Conservation (phyloP, 192 early-diverging fungal species). For the Umbelopsis sp. region DNA sequence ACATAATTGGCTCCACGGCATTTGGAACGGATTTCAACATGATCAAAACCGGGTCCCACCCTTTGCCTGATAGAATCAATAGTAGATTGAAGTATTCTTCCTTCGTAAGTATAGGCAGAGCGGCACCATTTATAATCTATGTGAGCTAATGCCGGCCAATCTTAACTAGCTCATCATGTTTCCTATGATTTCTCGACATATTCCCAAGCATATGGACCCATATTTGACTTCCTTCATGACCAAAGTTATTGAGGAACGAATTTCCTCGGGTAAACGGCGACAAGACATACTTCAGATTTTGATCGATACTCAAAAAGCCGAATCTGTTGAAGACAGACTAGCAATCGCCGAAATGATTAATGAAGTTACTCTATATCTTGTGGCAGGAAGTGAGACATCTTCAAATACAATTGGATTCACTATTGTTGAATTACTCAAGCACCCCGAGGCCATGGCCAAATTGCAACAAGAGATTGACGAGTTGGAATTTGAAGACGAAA, state of each 20-base stretch:
- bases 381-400: constrained; percentile 48
- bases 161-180: neutral
- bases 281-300: constrained; percentile 50
- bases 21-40: constrained; percentile 55
- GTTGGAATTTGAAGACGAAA: constrained; percentile 18
- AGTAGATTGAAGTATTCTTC: neutral
- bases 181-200: neutral
- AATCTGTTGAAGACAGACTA: constrained; percentile 29
- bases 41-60: constrained; percentile 46
- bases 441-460: constrained; percentile 42
- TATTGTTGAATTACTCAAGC: constrained; percentile 42
- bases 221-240: constrained; percentile 22
- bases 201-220: constrained; percentile 9
- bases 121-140: neutral
- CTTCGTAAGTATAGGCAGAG: constrained; percentile 13
- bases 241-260: constrained; percentile 25
- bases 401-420: constrained; percentile 48
- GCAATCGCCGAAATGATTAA: constrained; percentile 23
- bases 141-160: neutral
- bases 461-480: constrained; percentile 47
- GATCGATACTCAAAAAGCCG: constrained; percentile 38
- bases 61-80: constrained; percentile 32
- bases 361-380: constrained; percentile 30
- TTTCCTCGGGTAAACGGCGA: constrained; percentile 11
- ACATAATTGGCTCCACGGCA: constrained; percentile 46